phyloP scores from a whole-genome alignment of 169 alveolate species.

The Neospora caninum region DNA sequence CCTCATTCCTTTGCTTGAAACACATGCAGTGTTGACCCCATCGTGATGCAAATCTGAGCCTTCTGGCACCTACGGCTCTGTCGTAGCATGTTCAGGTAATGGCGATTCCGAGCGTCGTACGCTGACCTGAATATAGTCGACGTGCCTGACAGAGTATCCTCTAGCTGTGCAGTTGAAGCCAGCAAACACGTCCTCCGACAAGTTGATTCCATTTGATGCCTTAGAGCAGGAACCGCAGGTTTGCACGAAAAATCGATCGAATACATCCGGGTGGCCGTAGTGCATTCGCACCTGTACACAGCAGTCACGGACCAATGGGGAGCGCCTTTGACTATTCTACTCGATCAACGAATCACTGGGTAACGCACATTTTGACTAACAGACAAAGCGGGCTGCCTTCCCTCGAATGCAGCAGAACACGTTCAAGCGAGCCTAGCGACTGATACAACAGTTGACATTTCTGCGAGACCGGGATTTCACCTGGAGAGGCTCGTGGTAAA shows the following conservation, averaged over 20 bases:
- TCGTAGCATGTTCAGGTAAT: too few relatives aligned
- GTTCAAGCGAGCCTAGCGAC: not conserved
- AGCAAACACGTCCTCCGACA: constrained; percentile 68
- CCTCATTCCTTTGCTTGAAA: too few relatives aligned
- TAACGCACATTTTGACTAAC: too few relatives aligned
- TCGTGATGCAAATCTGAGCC: too few relatives aligned
- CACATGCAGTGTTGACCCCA: too few relatives aligned
- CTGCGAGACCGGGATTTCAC: not conserved
- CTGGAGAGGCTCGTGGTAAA: constrained; percentile 57
- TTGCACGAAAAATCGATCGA: constrained; percentile 66
- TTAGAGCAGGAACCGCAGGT: constrained; percentile 67
- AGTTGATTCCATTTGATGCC: constrained; percentile 58
- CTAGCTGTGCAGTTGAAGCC: constrained; percentile 65
- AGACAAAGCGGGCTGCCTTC: not conserved
- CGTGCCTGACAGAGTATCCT: constrained; percentile 65
- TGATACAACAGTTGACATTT: not conserved
- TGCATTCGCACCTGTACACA: constrained; percentile 65
- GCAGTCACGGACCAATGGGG: not conserved
- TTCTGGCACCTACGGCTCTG: too few relatives aligned
- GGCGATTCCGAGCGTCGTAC: not conserved
- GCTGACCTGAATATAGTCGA: constrained; percentile 65
- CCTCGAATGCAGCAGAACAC: too few relatives aligned
- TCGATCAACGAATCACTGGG: too few relatives aligned
- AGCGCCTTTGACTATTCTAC: not conserved
- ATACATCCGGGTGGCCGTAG: constrained; percentile 72